Base-by-base conservation (phyloP, 495 filamentous ascomycete genomes). In the Penicillium odoratum region DNA sequence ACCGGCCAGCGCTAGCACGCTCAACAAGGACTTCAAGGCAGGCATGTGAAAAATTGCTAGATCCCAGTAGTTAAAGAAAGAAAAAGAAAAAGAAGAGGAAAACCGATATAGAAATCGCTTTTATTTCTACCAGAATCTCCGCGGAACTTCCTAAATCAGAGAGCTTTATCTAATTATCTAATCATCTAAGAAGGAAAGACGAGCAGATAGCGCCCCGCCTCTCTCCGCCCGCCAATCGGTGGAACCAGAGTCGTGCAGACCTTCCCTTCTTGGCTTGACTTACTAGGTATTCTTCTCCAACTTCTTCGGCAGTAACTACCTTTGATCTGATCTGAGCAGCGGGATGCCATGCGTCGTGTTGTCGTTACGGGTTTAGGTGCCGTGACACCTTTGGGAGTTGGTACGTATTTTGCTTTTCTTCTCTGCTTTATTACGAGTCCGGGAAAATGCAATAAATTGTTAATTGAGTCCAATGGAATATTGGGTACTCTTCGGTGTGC, bases 301-400 rank as follows among this genome's bases (percentile, higher is more conserved):
- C 40, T 58, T 57, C 40, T 56, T 54, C 45, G 31, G 33, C 33
- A 11, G 33, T 46, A 7, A 21, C 46, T 48, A n/a, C 31, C 28
- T 16, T 15, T 15, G 18, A 30, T 48, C 21, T 21, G 21, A 21
- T 31, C 15, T 16, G n/a, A 13, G 15, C 13, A 33, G n/a, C 25
- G 26, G 13, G 48, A 81, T 82, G 79, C 70, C 63, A 94, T 96
- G 93, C 88, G 93, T 74, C 87, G 91, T 63, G 94, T 98, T 64
- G 94, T 97, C 64, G 88, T 98, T 63, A 98, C 94, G 46, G 94
- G 94, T 68, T 80, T 98, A 51, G 94, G 94, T 43, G 90, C 91
- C 64, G 85, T 98, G 52, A 96, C 94, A 51, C 94, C 94, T 47
- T 80, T 98, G 21, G 93, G 89, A 53, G 84, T 96, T 40, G 93